Evolutionary conservation across 2,329 filamentous ascomycete genomes (phyloP).

Genomic region (Fusarium sp.): DNA sequence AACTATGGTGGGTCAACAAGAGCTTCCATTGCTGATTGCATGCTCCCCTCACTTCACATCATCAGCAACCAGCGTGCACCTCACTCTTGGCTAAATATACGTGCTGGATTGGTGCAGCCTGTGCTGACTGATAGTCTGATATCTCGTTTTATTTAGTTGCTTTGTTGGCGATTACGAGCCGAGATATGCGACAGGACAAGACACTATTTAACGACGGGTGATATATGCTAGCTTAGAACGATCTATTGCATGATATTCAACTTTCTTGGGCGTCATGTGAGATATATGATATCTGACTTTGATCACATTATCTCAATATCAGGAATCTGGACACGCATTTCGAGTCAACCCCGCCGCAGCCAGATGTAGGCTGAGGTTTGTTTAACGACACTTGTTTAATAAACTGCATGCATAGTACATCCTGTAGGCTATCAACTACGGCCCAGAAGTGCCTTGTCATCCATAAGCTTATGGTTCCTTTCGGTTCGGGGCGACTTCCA

Average conservation of each 20-base stretch:
- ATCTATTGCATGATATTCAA: neutral
- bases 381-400: slow-evolving; percentile 17
- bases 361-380: neutral
- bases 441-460: slow-evolving; percentile 12
- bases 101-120: slow-evolving; percentile 2
- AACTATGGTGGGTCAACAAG: slow-evolving; percentile 29
- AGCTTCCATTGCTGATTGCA: slow-evolving; percentile 32
- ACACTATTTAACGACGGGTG: neutral
- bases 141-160: slow-evolving; percentile 3
- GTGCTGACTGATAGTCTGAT: neutral
- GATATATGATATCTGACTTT: slow-evolving; percentile 11
- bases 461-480: slow-evolving; percentile 19
- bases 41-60: slow-evolving; percentile 23
- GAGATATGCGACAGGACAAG: slow-evolving; percentile 5
- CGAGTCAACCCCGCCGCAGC: slow-evolving; percentile 11
- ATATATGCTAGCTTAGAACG: neutral
- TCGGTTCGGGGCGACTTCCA: slow-evolving; percentile 35
- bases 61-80: slow-evolving; percentile 16
- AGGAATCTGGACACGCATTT: neutral
- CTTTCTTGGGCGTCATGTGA: neutral
- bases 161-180: slow-evolving; percentile 3
- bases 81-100: slow-evolving; percentile 23
- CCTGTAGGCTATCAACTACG: slow-evolving; percentile 3
- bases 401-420: slow-evolving; percentile 8
- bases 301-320: slow-evolving; percentile 3